Evolutionary conservation across 768 basidiomycete genomes (phyloP).

Genomic region (Pulveroboletus sp.): DNA sequence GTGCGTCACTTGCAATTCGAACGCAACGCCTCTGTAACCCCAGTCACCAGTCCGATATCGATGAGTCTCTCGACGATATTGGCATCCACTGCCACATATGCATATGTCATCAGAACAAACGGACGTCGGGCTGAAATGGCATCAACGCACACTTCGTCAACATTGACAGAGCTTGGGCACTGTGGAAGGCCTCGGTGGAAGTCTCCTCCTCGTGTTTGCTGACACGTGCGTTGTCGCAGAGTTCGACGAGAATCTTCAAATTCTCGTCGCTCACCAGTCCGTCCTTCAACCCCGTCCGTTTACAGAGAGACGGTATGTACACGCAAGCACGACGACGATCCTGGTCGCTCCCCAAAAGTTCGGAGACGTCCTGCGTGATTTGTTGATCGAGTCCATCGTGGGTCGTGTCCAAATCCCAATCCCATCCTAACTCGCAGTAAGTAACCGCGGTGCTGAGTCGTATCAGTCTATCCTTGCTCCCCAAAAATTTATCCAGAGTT

Average conservation of each 20-base stretch:
- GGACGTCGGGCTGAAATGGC: neutral
- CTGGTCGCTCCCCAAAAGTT: constrained; percentile 8
- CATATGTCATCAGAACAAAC: neutral
- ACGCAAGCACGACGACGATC: constrained; percentile 23
- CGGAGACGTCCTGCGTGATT: constrained; percentile 9
- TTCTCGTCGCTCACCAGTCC: constrained; percentile 16
- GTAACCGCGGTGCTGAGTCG: constrained; percentile 23
- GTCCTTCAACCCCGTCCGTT: constrained; percentile 8
- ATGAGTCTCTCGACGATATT: constrained; percentile 13
- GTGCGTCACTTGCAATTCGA: constrained; percentile 12
- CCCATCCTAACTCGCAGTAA: constrained; percentile 25
- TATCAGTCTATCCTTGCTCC: constrained; percentile 12
- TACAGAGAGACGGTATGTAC: constrained; percentile 28
- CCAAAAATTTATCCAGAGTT: constrained; percentile 12
- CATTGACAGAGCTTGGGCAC: constrained; percentile 24
- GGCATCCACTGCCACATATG: constrained; percentile 9
- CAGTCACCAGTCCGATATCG: constrained; percentile 13
- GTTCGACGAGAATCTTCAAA: constrained; percentile 14
- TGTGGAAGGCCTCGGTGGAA: constrained; percentile 19
- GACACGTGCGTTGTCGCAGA: constrained; percentile 12
- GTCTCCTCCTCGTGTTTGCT: constrained; percentile 13
- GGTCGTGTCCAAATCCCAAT: constrained; percentile 9
- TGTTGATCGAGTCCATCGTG: neutral
- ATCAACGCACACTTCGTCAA: constrained; percentile 19
- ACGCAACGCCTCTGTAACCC: constrained; percentile 13